A percentile compares a stretch with the other conserved stretches of the same genome.
Conservation (phyloP, 2,329 filamentous ascomycete species). For the Orbilia brochopaga region DNA sequence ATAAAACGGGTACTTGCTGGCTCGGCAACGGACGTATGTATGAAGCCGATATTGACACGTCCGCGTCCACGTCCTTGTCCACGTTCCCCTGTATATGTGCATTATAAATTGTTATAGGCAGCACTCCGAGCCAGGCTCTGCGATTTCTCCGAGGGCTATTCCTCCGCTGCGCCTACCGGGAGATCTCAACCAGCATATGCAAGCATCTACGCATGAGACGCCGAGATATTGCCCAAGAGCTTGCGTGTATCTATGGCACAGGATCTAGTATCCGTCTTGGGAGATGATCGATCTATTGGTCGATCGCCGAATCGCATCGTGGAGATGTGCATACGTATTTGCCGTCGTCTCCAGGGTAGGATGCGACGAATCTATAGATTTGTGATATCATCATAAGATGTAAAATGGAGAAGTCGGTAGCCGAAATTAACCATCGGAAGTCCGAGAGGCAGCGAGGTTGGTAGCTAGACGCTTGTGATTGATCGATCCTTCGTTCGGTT, state of each 20-base stretch:
- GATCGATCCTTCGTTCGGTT: neutral
- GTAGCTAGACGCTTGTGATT: conserved; percentile 1
- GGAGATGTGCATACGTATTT: too few relatives aligned
- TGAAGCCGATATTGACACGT: too few relatives aligned
- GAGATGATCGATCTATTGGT: neutral
- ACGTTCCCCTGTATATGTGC: too few relatives aligned
- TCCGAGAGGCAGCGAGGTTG: neutral
- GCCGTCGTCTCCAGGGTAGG: too few relatives aligned
- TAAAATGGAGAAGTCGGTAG: neutral
- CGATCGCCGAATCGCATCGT: too few relatives aligned
- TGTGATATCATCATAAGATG: neutral
- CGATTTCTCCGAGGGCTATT: neutral
- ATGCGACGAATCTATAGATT: too few relatives aligned
- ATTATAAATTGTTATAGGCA: neutral
- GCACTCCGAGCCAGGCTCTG: neutral
- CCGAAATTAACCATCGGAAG: neutral
- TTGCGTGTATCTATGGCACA: neutral
- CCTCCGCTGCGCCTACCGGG: neutral
- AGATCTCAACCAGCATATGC: neutral
- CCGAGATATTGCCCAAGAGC: neutral
- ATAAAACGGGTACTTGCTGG: too few relatives aligned
- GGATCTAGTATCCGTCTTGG: neutral
- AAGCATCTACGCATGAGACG: neutral
- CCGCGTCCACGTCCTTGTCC: too few relatives aligned
- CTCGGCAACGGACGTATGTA: too few relatives aligned